Base-by-base conservation (phyloP, 1,139 yeast species). In the Nakaseomyces delphensis region DNA sequence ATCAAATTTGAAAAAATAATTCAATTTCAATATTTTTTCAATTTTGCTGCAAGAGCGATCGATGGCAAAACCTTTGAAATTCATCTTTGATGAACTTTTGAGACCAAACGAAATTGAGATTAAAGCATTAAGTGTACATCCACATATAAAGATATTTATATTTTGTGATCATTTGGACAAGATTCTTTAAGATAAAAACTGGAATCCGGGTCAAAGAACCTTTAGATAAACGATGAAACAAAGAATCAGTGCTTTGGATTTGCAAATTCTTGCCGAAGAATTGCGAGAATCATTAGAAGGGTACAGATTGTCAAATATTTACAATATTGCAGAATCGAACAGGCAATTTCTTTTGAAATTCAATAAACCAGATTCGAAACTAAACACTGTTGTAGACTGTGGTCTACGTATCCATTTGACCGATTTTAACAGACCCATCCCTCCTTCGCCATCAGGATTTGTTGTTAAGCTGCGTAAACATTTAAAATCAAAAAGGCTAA, bases 381-480 rank as follows among this genome's bases (percentile, higher is more conserved):
- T 77, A 48, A 75, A 74, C 39, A 64, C 89, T 24, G 78, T 89
- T 5, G 70, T 89, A 13, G 96, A 91, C 56, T 85, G 93, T 43
- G 98, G 98, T 0, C 79, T 83, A 58, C 78, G 87, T 49, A 66
- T 83, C 16, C 93, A 89, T 60, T 56, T 79, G 46, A 84, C 96
- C 0, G 83, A 80, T 25, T 91, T 76, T 56, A 85, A 84, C 38
- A 74, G 96, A 54, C 82, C 84, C 4, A 78, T 85, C 0, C 79
- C 91, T 4, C 83, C 79, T 14, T 72, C 81, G 9, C 97, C 97
- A 0, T 79, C 95, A 2, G 81, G 79, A 41, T 91, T 89, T 62
- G 94, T 84, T 11, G 71, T 85, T 21, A 91, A 89, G 61, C 66
- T 89, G 46, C 73, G 98, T 53, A 89, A 87, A 58, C 95, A 85